Conservation (phyloP, 2,329 filamentous ascomycete species). For the Colletotrichum musicola region DNA sequence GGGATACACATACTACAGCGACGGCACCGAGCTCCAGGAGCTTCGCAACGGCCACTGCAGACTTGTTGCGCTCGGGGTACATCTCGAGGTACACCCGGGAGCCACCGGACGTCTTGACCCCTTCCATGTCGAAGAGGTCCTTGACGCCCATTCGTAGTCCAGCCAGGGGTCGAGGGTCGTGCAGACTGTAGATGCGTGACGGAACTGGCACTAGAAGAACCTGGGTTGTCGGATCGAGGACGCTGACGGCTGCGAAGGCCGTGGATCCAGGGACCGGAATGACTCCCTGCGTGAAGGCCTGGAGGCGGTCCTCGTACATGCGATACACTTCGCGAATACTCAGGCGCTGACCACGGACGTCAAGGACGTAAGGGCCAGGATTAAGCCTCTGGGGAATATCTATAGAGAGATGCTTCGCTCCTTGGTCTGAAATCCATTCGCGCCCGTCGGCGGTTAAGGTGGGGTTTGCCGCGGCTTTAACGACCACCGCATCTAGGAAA, state of each 20-base stretch:
- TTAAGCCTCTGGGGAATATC: neutral
- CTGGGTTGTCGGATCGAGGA: neutral
- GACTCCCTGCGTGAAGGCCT: constrained; percentile 13
- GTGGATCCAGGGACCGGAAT: constrained; percentile 2
- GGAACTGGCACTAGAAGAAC: constrained; percentile 4
- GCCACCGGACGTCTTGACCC: constrained; percentile 18
- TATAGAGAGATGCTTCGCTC: neutral
- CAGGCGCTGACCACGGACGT: neutral
- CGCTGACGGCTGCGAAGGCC: constrained; percentile 1
- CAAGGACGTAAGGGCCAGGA: constrained; percentile 1
- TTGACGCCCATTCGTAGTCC: constrained; percentile 26
- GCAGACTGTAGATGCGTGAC: constrained; percentile 8
- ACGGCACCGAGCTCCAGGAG: constrained; percentile 26
- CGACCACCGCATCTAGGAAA: neutral
- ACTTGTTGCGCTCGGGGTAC: neutral
- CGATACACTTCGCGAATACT: constrained; percentile 4
- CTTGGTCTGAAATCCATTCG: neutral
- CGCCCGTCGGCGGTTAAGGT: neutral
- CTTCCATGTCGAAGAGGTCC: constrained; percentile 21
- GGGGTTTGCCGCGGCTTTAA: neutral
- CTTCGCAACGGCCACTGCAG: constrained; percentile 4
- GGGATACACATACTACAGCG: neutral
- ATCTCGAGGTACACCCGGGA: constrained; percentile 10
- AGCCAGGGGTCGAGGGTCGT: constrained; percentile 13
- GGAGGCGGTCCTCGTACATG: neutral